A percentile compares a stretch with the other conserved stretches of the same genome.
These are phyloP conservation scores for Sporothrix variecibatus DNA, from an alignment of 2,329 filamentous ascomycete species.

Conservation along the genomic window DNA sequence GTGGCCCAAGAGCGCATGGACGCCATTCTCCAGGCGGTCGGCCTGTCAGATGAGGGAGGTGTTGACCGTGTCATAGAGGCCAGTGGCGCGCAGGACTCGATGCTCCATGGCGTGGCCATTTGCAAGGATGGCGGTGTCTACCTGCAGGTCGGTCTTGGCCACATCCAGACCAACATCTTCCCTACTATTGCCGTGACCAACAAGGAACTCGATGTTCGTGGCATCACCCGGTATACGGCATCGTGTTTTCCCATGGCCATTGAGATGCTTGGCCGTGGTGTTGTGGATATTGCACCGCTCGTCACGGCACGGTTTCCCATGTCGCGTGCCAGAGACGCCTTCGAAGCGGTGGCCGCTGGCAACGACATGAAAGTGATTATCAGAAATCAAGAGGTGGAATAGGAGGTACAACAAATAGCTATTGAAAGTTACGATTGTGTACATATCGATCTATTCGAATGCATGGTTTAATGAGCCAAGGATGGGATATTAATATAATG, in stretches of 20 bases:
- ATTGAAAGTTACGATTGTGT: too few relatives aligned
- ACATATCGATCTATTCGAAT: too few relatives aligned
- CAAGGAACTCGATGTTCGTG: constrained; percentile 84
- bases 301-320: constrained; percentile 80
- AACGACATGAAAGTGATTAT: constrained; percentile 73
- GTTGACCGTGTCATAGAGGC: constrained; percentile 80
- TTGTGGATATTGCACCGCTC: constrained; percentile 78
- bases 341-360: constrained; percentile 80
- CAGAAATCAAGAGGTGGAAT: constrained; percentile 20
- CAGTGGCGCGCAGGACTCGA: constrained; percentile 73
- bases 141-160: constrained; percentile 89
- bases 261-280: constrained; percentile 69
- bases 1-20: constrained; percentile 19
- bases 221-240: constrained; percentile 78
- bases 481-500: too few relatives aligned
- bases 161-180: constrained; percentile 74
- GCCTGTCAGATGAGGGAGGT: constrained; percentile 56
- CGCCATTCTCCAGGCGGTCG: constrained; percentile 63
- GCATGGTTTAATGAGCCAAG: too few relatives aligned
- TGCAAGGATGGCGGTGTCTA: constrained; percentile 74
- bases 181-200: constrained; percentile 87
- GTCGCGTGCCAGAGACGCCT: constrained; percentile 79
- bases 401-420: neutral
- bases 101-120: constrained; percentile 72
- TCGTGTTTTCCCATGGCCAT: constrained; percentile 87